These are phyloP conservation scores for Hebeloma cylindrosporum DNA, from an alignment of 768 basidiomycete species.

Conservation along the genomic window DNA sequence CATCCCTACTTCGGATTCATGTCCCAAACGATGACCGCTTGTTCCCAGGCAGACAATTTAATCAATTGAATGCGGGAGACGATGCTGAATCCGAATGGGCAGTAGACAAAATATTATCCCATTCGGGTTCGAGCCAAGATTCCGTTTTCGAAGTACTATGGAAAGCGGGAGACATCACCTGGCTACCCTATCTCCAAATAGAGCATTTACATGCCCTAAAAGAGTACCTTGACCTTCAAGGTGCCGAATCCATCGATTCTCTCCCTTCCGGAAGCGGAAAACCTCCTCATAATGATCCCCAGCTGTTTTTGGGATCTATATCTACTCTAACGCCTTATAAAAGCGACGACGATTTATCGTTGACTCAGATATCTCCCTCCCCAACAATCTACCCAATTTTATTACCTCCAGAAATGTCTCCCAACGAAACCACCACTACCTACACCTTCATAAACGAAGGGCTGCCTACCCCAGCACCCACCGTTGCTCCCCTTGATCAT, in stretches of 20 bases:
- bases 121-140: conserved; percentile 18
- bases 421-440: too few species aligned
- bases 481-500: too few species aligned
- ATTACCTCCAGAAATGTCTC: too few species aligned
- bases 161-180: conserved; percentile 32
- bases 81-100: conserved; percentile 26
- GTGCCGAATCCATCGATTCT: not conserved
- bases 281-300: not conserved
- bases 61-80: conserved; percentile 19
- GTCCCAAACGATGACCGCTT: conserved; percentile 34
- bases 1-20: conserved; percentile 29
- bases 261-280: not conserved
- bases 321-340: too few species aligned
- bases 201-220: not conserved
- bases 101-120: conserved; percentile 23
- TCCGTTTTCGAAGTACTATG: conserved; percentile 27
- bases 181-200: conserved; percentile 26
- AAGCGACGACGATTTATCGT: too few species aligned
- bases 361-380: too few species aligned
- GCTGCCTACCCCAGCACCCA: too few species aligned
- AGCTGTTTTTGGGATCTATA: too few species aligned
- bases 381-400: too few species aligned
- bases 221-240: conserved; percentile 1
- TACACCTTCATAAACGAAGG: too few species aligned
- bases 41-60: conserved; percentile 33